Conservation (phyloP, 2,329 filamentous ascomycete species). For the Drechslerella stenobrocha region DNA sequence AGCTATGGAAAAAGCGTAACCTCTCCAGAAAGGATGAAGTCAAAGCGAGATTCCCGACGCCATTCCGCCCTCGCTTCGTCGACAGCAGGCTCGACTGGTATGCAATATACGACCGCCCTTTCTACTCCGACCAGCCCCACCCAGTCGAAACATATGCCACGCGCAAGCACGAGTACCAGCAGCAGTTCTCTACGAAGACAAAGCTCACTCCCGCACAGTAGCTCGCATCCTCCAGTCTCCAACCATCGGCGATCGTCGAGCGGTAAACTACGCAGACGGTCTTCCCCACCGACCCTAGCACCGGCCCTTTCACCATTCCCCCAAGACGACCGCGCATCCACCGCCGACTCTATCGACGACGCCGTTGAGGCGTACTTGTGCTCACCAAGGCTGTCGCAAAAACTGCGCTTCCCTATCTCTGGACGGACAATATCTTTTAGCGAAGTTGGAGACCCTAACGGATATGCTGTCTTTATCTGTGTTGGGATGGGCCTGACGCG, state of each 20-base stretch:
- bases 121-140: conserved; percentile 50
- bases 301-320: conserved; percentile 56
- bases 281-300: conserved; percentile 43
- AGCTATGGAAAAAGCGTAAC: conserved; percentile 37
- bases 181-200: conserved; percentile 50
- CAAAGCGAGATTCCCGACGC: conserved; percentile 47
- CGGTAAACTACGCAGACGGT: conserved; percentile 40
- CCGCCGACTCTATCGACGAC: conserved; percentile 83
- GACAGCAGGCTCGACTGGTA: conserved; percentile 45
- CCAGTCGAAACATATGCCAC: conserved; percentile 44
- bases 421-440: conserved; percentile 91
- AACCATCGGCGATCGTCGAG: conserved; percentile 43
- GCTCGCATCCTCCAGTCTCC: conserved; percentile 31
- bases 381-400: conserved; percentile 82
- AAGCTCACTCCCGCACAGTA: conserved; percentile 43
- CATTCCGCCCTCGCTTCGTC: conserved; percentile 50
- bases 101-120: conserved; percentile 49
- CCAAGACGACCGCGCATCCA: conserved; percentile 72
- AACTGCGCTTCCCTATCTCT: conserved; percentile 80
- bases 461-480: conserved; percentile 91
- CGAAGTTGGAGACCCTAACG: conserved; percentile 89
- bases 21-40: conserved; percentile 49
- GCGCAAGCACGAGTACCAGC: conserved; percentile 46
- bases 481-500: conserved; percentile 96
- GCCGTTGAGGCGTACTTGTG: conserved; percentile 83